A percentile compares a stretch with the other conserved stretches of the same genome.
These are phyloP conservation scores for Lithohypha guttulata DNA, from an alignment of 2,329 filamentous ascomycete genomes.

Conservation along the genomic window DNA sequence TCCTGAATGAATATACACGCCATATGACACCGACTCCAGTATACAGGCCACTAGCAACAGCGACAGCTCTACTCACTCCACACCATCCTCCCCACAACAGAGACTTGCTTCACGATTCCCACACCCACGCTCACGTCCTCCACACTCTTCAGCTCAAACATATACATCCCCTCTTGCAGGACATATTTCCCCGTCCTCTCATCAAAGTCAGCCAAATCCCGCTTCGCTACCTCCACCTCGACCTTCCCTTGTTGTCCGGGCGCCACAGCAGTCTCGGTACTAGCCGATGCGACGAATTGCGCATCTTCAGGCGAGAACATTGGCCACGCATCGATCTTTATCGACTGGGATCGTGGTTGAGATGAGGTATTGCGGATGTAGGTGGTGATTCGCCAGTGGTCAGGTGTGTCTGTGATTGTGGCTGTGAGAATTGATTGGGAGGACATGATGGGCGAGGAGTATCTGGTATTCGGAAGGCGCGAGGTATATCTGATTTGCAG, in stretches of 20 bases:
- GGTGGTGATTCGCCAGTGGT: slow-evolving; percentile 2
- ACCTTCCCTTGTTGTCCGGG: background rate
- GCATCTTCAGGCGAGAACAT: slow-evolving; percentile 6
- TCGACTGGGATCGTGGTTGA: background rate
- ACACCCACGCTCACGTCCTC: background rate
- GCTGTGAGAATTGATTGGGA: background rate
- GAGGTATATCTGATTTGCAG: background rate
- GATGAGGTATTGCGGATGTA: background rate
- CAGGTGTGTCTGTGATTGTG: background rate
- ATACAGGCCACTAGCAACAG: background rate
- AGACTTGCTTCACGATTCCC: slow-evolving; percentile 4
- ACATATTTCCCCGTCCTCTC: slow-evolving; percentile 4
- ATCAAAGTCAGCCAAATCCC: slow-evolving; percentile 1
- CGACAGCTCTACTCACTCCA: slow-evolving; percentile 1
- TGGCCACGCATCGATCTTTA: slow-evolving; percentile 5
- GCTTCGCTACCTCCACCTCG: slow-evolving; percentile 3
- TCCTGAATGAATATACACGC: background rate
- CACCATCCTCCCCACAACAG: background rate
- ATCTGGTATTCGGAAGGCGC: background rate
- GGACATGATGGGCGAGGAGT: background rate
- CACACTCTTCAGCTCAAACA: slow-evolving; percentile 6
- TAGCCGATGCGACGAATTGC: slow-evolving; percentile 1
- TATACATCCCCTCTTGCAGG: slow-evolving; percentile 3
- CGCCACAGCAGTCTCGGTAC: background rate
- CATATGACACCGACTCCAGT: background rate